Conservation (phyloP, 2,329 filamentous ascomycete species). For the Apiospora koreana region DNA sequence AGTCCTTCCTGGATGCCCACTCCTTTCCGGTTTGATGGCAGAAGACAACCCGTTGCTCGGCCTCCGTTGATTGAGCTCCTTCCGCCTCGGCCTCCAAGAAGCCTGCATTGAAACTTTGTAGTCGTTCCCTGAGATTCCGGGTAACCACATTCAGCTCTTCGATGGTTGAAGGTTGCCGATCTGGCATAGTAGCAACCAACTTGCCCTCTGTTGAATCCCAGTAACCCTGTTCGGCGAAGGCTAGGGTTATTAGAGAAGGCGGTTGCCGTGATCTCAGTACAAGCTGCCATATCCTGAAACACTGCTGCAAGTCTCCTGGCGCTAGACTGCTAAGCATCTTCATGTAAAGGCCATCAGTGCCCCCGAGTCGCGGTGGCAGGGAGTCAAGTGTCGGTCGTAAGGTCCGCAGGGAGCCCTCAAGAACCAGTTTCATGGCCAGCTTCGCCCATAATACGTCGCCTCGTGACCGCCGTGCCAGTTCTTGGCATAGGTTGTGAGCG, state of each 20-base stretch:
- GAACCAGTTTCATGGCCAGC: conserved; percentile 13
- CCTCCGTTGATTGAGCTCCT: conserved; percentile 15
- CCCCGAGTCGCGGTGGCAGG: conserved; percentile 31
- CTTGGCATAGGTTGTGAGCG: conserved; percentile 10
- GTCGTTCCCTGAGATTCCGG: conserved; percentile 27
- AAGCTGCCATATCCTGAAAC: conserved; percentile 32
- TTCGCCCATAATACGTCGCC: conserved; percentile 17
- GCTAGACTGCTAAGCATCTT: conserved; percentile 32
- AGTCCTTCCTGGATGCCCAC: conserved; percentile 30
- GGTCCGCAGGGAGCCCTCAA: conserved; percentile 28
- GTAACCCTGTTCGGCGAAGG: conserved; percentile 31
- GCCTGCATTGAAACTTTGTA: conserved; percentile 27
- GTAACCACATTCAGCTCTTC: conserved; percentile 24
- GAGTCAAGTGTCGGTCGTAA: conserved; percentile 30
- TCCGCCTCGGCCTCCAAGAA: conserved; percentile 30
- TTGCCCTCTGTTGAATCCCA: conserved; percentile 23
- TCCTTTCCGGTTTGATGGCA: conserved; percentile 30
- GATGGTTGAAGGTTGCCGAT: conserved; percentile 21
- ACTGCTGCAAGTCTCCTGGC: conserved; percentile 26
- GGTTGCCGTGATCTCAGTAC: conserved; percentile 32
- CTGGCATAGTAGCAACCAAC: conserved; percentile 25
- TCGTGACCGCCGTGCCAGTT: conserved; percentile 12
- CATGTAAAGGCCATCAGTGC: conserved; percentile 34
- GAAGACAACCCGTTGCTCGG: conserved; percentile 31
- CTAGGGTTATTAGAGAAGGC: conserved; percentile 31